A percentile compares a stretch with the other conserved stretches of the same genome.
Conservation (phyloP, 257 asterid genomes). For the Avicennia marina region DNA sequence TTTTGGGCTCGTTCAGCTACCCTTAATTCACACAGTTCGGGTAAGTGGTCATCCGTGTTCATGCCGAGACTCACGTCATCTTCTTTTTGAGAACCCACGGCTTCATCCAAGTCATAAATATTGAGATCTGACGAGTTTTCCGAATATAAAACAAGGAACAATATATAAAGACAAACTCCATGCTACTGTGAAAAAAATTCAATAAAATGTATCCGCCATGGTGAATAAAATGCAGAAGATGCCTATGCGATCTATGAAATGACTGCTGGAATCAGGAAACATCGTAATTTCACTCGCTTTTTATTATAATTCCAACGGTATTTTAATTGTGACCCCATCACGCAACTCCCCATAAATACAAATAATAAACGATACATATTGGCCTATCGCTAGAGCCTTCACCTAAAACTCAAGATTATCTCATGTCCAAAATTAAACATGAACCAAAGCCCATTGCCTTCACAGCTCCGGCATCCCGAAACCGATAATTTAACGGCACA, state of each 20-base stretch:
- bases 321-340: too few relatives aligned
- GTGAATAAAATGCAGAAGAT: background rate
- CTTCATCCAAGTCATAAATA: slow-evolving; percentile 20
- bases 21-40: background rate
- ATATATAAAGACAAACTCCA: slow-evolving; percentile 2
- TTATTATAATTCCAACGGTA: too few relatives aligned
- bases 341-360: too few relatives aligned
- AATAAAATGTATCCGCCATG: background rate
- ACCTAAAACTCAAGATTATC: too few relatives aligned
- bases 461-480: too few relatives aligned
- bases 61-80: slow-evolving; percentile 20
- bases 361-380: too few relatives aligned
- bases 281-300: too few relatives aligned
- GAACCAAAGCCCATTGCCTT: too few relatives aligned
- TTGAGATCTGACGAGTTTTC: slow-evolving; percentile 24
- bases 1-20: background rate
- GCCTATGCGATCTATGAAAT: background rate
- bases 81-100: slow-evolving; percentile 26
- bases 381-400: too few relatives aligned
- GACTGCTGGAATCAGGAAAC: too few relatives aligned
- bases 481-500: slow-evolving; percentile 1
- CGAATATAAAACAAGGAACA: slow-evolving; percentile 20
- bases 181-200: background rate
- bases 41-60: background rate
- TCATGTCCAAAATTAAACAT: too few relatives aligned